Base-by-base conservation (phyloP, 2,329 filamentous ascomycete species). In the Ceratocystis lukuohia region DNA sequence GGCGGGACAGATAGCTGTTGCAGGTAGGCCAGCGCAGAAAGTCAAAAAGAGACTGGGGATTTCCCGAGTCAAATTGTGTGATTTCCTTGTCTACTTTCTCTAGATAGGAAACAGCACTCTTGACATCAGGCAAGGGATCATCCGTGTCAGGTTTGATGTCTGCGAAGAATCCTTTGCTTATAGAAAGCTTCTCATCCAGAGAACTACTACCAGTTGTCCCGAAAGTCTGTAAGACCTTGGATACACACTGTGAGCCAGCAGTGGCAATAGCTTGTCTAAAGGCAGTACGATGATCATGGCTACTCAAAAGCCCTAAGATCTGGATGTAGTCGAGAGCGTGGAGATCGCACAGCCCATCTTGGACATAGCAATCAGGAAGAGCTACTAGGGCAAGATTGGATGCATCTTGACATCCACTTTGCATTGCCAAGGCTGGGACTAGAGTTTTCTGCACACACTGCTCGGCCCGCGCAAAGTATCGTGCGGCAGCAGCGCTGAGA, bases 11-110 rank as follows among this genome's bases (percentile, higher is more conserved):
- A 41, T 61, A 66, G 37, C 44, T 63, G 46, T 68, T 62, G 50
- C 66, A 68, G 10, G 66, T 63, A n/a, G 64, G 45, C 64, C 57
- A 66, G 59, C 66, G 64, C 3, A 68, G 41, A 15, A 65, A 68
- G 48, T 65, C 53, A 25, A 65, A 22, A 3, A 62, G 59, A 15
- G 66, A 28, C 17, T 62, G 64, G 3, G 33, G 10, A 4, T 41
- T 61, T 15, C 12, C 8, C 22, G 48, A 28, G 5, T 1, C 48
- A 8, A 53, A 53, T 17, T 22, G 48, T 28, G 48, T 12, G 8
- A 25, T 53, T 22, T 53, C 8, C 20, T n/a, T 30, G 37, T 56
- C 61, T n/a, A 62, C 30, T 22, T 12, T 50, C 17, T 62, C 17
- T 30, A 65, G 62, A 20, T 46, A 61, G n/a, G 48, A 61, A 20